Conservation (phyloP, 2,329 filamentous ascomycete species). For the Fusarium metavorans region DNA sequence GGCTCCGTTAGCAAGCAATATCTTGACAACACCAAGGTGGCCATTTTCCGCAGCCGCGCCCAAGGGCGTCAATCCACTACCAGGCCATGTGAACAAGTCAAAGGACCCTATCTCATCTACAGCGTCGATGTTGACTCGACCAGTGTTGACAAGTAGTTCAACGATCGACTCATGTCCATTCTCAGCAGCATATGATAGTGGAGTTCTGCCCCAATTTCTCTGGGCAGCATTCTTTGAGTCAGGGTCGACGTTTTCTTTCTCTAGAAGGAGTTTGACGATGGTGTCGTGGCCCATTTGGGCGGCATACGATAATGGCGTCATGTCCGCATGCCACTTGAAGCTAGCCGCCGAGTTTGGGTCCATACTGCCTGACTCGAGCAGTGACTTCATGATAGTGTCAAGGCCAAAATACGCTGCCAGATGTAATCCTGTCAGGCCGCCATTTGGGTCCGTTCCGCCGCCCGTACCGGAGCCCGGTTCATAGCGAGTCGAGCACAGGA, state of each 20-base stretch:
- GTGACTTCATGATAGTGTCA: not conserved
- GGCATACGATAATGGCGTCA: not conserved
- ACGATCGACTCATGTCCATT: not conserved
- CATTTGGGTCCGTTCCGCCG: no score
- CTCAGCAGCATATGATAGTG: not conserved
- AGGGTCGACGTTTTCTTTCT: not conserved
- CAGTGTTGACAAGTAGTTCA: not conserved
- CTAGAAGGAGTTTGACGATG: not conserved
- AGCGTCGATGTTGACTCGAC: not conserved
- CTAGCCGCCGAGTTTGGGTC: not conserved
- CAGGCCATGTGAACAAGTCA: not conserved
- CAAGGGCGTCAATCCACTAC: not conserved
- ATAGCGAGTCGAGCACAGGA: not conserved
- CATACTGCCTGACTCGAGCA: not conserved
- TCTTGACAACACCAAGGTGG: not conserved
- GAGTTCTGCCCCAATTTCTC: not conserved
- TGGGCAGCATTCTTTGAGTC: not conserved
- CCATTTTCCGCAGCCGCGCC: not conserved
- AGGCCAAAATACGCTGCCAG: slow-evolving; percentile 7
- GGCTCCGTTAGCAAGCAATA: not conserved
- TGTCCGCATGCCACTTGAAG: not conserved
- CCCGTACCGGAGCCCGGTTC: no score
- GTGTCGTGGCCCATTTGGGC: not conserved
- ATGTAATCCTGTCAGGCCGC: not conserved
- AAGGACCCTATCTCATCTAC: not conserved